A percentile compares a stretch with the other conserved stretches of the same genome.
Conservation (phyloP, 176 grass and related monocot genomes). For the Leersia perrieri region DNA sequence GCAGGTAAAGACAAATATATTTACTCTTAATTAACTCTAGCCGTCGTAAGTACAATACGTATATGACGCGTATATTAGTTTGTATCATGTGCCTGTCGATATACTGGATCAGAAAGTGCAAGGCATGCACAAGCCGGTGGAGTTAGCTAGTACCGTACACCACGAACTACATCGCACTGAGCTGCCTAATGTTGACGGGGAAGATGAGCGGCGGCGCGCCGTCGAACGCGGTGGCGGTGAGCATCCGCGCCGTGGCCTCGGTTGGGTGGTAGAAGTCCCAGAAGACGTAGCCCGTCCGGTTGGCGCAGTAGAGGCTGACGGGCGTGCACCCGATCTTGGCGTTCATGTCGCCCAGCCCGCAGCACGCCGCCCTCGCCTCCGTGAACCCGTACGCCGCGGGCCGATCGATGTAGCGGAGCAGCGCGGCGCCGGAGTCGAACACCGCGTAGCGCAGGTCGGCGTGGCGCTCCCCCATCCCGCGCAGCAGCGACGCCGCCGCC, state of each 20-base stretch:
- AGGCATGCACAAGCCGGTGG: neutral
- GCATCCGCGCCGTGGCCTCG: conserved; percentile 53
- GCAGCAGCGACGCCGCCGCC: conserved; percentile 36
- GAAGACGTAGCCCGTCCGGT: conserved; percentile 57
- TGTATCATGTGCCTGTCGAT: too few relatives aligned
- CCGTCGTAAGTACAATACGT: too few relatives aligned
- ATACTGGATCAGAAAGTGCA: too few relatives aligned
- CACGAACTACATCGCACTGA: conserved; percentile 17
- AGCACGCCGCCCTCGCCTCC: conserved; percentile 74
- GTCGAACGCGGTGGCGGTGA: conserved; percentile 41
- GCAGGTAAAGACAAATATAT: too few relatives aligned
- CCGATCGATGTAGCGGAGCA: conserved; percentile 57
- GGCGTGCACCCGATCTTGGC: conserved; percentile 69
- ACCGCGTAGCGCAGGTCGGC: conserved; percentile 59
- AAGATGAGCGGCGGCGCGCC: conserved; percentile 55
- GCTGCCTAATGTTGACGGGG: conserved; percentile 58
- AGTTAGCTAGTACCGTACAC: neutral
- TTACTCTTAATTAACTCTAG: too few relatives aligned
- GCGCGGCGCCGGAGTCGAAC: conserved; percentile 51
- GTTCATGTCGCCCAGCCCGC: conserved; percentile 75
- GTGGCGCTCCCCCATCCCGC: conserved; percentile 7
- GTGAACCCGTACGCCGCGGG: conserved; percentile 49
- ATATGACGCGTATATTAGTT: too few relatives aligned
- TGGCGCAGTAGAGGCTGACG: conserved; percentile 57
- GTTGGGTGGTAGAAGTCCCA: conserved; percentile 92